A percentile compares a stretch with the other conserved stretches of the same genome.
Conservation (phyloP, 495 filamentous ascomycete species). For the Massariosphaeria phaeospora region DNA sequence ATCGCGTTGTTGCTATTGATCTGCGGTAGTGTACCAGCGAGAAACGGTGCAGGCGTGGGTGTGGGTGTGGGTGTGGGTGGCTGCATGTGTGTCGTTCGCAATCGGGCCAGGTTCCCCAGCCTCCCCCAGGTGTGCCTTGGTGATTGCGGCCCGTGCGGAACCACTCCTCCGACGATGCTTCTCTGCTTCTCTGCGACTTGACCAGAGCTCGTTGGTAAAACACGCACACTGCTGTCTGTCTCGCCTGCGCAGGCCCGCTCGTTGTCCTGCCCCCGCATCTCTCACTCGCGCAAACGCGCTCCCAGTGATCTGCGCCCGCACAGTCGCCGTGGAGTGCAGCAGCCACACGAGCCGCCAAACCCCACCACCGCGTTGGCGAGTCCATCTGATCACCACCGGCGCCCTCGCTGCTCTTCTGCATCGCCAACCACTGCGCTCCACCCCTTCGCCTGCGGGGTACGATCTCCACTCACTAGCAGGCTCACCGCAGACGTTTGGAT, state of each 20-base stretch:
- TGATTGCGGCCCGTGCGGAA: background rate
- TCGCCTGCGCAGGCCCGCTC: no score
- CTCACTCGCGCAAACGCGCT: no score
- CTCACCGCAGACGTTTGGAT: background rate
- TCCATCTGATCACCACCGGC: slow-evolving; percentile 24
- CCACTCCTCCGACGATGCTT: no score
- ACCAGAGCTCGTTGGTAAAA: no score
- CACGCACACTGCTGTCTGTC: no score
- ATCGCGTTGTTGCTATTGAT: no score
- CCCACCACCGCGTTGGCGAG: slow-evolving; percentile 16
- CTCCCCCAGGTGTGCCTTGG: background rate
- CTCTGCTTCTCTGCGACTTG: no score
- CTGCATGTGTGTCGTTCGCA: no score
- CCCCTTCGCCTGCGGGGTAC: background rate
- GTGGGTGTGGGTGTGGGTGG: slow-evolving; percentile 4
- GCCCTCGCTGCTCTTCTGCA: slow-evolving; percentile 3
- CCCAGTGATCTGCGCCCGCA: no score
- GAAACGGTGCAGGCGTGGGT: background rate
- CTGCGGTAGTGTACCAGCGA: no score
- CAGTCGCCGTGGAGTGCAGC: background rate
- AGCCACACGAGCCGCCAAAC: slow-evolving; percentile 1
- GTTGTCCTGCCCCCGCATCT: no score
- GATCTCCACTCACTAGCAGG: background rate
- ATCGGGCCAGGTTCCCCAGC: slow-evolving; percentile 6
- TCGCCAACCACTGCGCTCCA: slow-evolving; percentile 6